Percentiles rank a stretch among this genome's conserved stretches.
phyloP scores from a whole-genome alignment of 2,329 filamentous ascomycete species.

The Penicillium frequentans region DNA sequence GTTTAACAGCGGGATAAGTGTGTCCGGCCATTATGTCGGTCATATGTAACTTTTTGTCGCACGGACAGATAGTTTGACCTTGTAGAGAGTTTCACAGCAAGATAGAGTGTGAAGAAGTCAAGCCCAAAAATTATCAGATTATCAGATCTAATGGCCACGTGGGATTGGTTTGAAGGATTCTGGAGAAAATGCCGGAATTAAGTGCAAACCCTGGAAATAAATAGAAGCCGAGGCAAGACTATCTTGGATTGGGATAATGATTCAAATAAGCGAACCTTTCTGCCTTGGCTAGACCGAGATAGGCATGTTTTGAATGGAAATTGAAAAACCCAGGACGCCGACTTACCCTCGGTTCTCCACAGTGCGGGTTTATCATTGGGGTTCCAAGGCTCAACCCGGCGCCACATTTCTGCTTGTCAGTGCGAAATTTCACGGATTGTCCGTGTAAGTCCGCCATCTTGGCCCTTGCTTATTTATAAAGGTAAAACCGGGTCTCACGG shows the following conservation, averaged over 20 bases:
- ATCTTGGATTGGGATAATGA: neutral
- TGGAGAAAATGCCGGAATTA: neutral
- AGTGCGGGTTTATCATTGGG: neutral
- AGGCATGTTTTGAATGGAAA: neutral
- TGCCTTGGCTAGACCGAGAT: neutral
- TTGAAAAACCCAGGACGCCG: neutral
- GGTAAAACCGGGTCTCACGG: neutral
- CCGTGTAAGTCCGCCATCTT: neutral
- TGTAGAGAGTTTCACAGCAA: neutral
- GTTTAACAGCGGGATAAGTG: slow-evolving; percentile 42
- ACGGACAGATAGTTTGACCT: neutral
- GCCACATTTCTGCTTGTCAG: neutral
- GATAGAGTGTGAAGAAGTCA: neutral
- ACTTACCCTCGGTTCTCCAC: slow-evolving; percentile 1
- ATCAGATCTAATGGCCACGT: neutral
- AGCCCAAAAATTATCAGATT: neutral
- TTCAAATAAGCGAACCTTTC: neutral
- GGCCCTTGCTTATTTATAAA: neutral
- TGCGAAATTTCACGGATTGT: neutral
- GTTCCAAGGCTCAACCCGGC: neutral
- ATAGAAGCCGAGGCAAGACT: neutral
- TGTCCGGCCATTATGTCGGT: neutral
- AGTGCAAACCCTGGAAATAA: neutral
- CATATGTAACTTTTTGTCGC: neutral
- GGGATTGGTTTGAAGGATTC: neutral